Base-by-base conservation (phyloP, 2,329 filamentous ascomycete species). In the Ceratocystis cacaofunesta region DNA sequence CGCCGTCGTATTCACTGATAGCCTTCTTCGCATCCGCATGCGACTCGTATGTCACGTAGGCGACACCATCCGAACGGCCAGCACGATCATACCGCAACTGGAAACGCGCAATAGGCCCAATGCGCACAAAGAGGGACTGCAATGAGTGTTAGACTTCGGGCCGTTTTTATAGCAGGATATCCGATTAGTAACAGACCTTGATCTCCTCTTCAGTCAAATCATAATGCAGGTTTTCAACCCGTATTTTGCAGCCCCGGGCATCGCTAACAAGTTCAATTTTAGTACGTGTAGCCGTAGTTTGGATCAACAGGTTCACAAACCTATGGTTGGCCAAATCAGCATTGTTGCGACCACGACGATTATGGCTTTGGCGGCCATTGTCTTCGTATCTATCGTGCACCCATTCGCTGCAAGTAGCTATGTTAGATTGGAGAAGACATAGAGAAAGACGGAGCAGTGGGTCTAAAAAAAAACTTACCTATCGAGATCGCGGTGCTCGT, bases 331-430 rank as follows among this genome's bases (percentile, higher is more conserved):
- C 32, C 3, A 43, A 50, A 2, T 65, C 67, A 22, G 55, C 43
- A 22, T 75, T 76, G 70, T 77, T 76, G 66, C 75, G 74, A 55
- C 76, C 75, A 70, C 77, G 73, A 68, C 74, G 74, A 70, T 76
- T 74, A 70, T 77, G 74, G 70, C 70, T 73, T 69, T 76, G 71
- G 73, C 76, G 75, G 72, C 86, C 81, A 74, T 86, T 82, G 72
- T 90, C 89, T 74, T 94, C 89, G 74, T 85, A 95, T 73, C 86
- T 89, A 77, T 95, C 90, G 75, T 96, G 92, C 70, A 96, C 90
- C 92, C 92, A 96, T 79, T 95, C 91, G 73, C 90, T 90, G 58
- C 36, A 52, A 46, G n/a, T 17, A 41, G 12, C 6, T 1, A n/a
- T 58, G 55, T 58, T 36, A 58, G 55, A 32, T 17, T 10, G 48